Conservation (phyloP, 495 filamentous ascomycete genomes). For the Xylaria intraflava region DNA sequence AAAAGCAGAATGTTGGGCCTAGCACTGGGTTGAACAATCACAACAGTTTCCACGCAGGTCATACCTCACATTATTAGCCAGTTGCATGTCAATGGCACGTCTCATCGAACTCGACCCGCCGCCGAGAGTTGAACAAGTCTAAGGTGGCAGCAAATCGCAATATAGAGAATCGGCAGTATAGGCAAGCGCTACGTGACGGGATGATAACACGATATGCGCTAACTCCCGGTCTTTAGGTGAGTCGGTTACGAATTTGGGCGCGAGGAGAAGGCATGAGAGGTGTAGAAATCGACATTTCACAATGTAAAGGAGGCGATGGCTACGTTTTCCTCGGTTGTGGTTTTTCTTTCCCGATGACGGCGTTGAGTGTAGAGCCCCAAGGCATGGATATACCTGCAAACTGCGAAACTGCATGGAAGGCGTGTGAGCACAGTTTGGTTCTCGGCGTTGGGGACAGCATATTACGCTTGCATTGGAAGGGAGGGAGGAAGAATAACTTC, state of each 20-base stretch:
- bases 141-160: background rate
- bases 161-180: background rate
- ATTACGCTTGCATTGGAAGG: background rate
- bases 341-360: background rate
- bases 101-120: background rate
- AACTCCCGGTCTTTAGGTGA: background rate
- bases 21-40: background rate
- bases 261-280: background rate
- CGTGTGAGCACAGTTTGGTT: background rate
- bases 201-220: background rate
- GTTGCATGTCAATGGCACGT: background rate
- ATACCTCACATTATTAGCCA: background rate
- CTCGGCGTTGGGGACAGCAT: constrained; percentile 1
- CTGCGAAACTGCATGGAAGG: background rate
- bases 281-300: background rate
- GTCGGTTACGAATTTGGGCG: background rate
- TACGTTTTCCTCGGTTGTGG: background rate
- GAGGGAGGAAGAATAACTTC: background rate
- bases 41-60: background rate
- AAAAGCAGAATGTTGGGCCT: constrained; percentile 2
- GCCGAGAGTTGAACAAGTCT: background rate
- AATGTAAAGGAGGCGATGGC: background rate
- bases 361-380: constrained; percentile 1
- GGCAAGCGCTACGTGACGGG: background rate
- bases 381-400: constrained; percentile 3